Conservation (phyloP, 1,139 yeast species). For the Pichia sp. region DNA sequence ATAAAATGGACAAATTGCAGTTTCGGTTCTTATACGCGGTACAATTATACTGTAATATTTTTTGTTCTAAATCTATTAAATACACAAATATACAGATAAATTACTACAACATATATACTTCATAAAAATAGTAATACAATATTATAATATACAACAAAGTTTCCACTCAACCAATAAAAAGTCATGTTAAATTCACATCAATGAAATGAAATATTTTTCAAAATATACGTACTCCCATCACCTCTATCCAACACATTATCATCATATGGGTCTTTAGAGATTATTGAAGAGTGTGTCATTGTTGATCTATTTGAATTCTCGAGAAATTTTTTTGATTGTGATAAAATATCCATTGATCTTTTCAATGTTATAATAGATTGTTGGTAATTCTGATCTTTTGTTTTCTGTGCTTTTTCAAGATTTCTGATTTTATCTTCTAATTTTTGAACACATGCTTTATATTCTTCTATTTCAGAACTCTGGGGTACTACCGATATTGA, state of each 20-base stretch:
- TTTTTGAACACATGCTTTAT: not conserved
- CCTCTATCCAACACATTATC: slow-evolving; percentile 6
- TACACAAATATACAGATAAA: not conserved
- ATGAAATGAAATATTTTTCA: slow-evolving; percentile 10
- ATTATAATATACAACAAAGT: not conserved
- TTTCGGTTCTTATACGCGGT: not conserved
- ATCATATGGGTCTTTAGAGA: not conserved
- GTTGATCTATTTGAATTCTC: not conserved
- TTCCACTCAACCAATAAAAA: not conserved
- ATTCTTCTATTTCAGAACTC: not conserved
- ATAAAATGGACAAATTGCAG: not conserved
- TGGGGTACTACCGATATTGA: not conserved
- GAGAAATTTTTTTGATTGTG: slow-evolving; percentile 33
- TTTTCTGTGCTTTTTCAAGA: slow-evolving; percentile 10
- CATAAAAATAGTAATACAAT: not conserved
- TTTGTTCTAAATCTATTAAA: not conserved
- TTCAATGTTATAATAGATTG: slow-evolving; percentile 8
- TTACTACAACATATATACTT: not conserved
- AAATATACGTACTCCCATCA: slow-evolving; percentile 45
- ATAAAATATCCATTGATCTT: slow-evolving; percentile 11
- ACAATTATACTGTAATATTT: not conserved
- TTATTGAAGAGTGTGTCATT: not conserved
- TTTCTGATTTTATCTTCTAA: slow-evolving; percentile 9
- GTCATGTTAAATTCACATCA: not conserved
- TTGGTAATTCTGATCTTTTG: slow-evolving; percentile 8